Percentiles rank a stretch among this genome's conserved stretches.
Evolutionary conservation across 345 rosid species (phyloP).

Genomic region (sweet orange (Citrus sinensis)): DVS_A1.0 CM039169.1:2247001-2247500

Average conservation of each 20-base stretch:
- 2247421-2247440: background rate
- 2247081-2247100: slow-evolving; percentile 69
- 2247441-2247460: background rate
- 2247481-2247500: slow-evolving; percentile 7
- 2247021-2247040: slow-evolving; percentile 26
- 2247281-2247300: slow-evolving; percentile 97
- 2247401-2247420: background rate
- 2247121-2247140: background rate
- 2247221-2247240: slow-evolving; percentile 96
- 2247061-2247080: slow-evolving; percentile 70
- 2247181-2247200: background rate
- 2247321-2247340: no score
- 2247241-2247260: slow-evolving; percentile 78
- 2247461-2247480: background rate
- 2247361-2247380: no score
- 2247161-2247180: background rate
- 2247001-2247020: slow-evolving; percentile 8
- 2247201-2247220: slow-evolving; percentile 46
- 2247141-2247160: background rate
- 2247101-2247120: slow-evolving; percentile 22
- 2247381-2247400: slow-evolving; percentile 3
- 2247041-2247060: slow-evolving; percentile 46
- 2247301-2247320: background rate
- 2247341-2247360: no score
- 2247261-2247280: slow-evolving; percentile 72